Conservation (phyloP, 139 green algal species). For the Chlamydomonas incerta region DNA sequence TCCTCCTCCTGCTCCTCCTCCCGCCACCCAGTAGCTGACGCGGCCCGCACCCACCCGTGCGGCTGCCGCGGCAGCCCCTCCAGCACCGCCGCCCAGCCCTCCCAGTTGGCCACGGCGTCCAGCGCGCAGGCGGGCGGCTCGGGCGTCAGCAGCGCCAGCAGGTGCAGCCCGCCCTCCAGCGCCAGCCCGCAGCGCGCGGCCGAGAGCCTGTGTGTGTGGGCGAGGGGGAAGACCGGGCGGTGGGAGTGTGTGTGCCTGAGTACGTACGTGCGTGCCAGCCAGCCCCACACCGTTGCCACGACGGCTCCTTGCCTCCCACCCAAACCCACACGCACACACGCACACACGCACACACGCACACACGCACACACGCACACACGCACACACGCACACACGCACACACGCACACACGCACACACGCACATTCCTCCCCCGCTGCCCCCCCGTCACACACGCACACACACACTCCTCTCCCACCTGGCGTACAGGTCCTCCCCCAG, state of each 20-base stretch:
- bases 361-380: too few relatives aligned
- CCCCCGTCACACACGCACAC: too few relatives aligned
- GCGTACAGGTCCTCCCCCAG: constrained; percentile 57
- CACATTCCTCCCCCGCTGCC: too few relatives aligned
- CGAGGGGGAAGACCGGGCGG: neutral
- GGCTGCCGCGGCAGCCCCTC: constrained; percentile 30
- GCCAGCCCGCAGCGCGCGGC: constrained; percentile 18
- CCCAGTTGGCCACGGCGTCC: constrained; percentile 54
- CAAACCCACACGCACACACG: too few relatives aligned
- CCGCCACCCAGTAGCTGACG: too few relatives aligned
- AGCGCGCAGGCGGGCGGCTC: constrained; percentile 1
- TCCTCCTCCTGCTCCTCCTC: neutral
- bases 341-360: too few relatives aligned
- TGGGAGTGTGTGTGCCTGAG: too few relatives aligned
- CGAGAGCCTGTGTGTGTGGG: constrained; percentile 8
- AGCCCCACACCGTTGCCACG: too few relatives aligned
- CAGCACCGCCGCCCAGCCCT: constrained; percentile 34
- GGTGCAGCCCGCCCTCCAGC: constrained; percentile 49
- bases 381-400: too few relatives aligned
- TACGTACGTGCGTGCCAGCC: too few relatives aligned
- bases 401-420: too few relatives aligned
- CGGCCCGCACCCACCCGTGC: neutral
- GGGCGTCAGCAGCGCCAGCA: constrained; percentile 49
- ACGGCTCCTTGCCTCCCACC: too few relatives aligned
- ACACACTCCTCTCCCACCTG: neutral